Evolutionary conservation across 805 yeast species (phyloP).

Genomic region (baker's yeast (Saccharomyces cerevisiae)): DNA sequence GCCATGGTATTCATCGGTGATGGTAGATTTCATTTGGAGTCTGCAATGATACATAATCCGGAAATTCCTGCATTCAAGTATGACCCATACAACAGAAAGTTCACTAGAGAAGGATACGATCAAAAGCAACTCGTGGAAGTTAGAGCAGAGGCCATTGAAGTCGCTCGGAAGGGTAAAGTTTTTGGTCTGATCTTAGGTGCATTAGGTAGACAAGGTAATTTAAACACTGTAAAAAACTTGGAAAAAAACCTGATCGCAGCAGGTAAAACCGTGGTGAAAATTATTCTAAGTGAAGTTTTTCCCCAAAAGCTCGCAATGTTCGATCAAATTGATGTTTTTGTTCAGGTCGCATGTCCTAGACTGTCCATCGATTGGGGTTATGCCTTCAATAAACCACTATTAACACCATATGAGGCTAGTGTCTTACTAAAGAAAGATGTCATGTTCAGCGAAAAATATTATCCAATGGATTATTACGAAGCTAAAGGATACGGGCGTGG

Average conservation of each 20-base stretch:
- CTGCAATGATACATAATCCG: constrained; percentile 97
- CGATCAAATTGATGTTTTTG: constrained; percentile 88
- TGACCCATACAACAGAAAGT: constrained; percentile 89
- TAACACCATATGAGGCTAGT: constrained; percentile 95
- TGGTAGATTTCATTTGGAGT: constrained; percentile 90
- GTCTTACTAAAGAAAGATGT: constrained; percentile 71
- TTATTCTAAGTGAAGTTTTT: constrained; percentile 84
- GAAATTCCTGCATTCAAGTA: constrained; percentile 84
- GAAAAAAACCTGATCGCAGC: constrained; percentile 43
- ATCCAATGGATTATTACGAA: constrained; percentile 95
- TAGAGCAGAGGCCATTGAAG: constrained; percentile 61
- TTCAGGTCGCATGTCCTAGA: constrained; percentile 96
- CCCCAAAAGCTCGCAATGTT: constrained; percentile 89
- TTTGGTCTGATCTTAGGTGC: constrained; percentile 89
- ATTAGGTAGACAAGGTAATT: constrained; percentile 89
- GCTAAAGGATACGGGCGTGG: constrained; percentile 91
- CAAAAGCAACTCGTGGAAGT: constrained; percentile 73
- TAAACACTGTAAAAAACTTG: constrained; percentile 61
- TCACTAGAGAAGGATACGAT: constrained; percentile 82
- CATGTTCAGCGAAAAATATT: constrained; percentile 53
- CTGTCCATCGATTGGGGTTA: constrained; percentile 98
- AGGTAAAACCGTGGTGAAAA: constrained; percentile 68
- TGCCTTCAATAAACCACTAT: constrained; percentile 82
- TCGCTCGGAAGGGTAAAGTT: constrained; percentile 51
- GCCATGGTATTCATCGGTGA: constrained; percentile 93